Evolutionary conservation across 1,284 basidiomycete species (phyloP), one percentile per base, ranked within the genome.

Genomic region (Calocybe gambosa): DNA sequence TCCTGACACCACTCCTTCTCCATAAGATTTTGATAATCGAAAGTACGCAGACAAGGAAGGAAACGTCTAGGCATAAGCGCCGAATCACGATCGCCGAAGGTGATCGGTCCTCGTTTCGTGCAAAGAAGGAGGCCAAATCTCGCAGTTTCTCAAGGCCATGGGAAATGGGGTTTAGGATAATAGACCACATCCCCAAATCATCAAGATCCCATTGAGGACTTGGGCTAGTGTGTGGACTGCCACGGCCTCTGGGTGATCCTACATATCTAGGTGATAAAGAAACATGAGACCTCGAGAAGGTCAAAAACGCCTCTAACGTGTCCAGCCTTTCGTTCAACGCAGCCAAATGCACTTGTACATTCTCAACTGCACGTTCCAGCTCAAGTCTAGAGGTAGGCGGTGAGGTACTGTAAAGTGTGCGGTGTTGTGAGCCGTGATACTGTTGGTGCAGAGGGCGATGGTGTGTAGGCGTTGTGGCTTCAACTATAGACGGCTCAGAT

Each of bases 301-400:
- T 57, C 20, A 64, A 64, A 16, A 73, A 62, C 1, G 74, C 70
- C 53, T 94, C 92, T 15, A 94, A 67, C 5, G 75, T 73, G 54
- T 90, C 85, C 21, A 98, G 70, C 9, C 94, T 82, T 64, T 97
- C 94, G 28, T 85, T 87, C 31, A 98, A 74, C 1, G 93, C 93
- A 1, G 90, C 87, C 6, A 98, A 71, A 48, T 93, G 90, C 0
- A 86, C 84, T 62, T 98, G 94, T 46, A 93, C 79, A 52, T 79
- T 83, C 62, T 93, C 88, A 9, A 95, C 69, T 0, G 85, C 86
- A 43, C 76, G 75, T 59, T 91, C 88, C 39, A 92, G 67, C 28
- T 70, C 64, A 36, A 64, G 58, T 16, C 67, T 63, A 7, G 77
- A 75, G 19, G 65, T 63, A 9, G 75, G 69, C 43, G 71, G 62